Evolutionary conservation across 2,329 filamentous ascomycete genomes (phyloP).

Genomic region (Sarocladium strictum): DNA sequence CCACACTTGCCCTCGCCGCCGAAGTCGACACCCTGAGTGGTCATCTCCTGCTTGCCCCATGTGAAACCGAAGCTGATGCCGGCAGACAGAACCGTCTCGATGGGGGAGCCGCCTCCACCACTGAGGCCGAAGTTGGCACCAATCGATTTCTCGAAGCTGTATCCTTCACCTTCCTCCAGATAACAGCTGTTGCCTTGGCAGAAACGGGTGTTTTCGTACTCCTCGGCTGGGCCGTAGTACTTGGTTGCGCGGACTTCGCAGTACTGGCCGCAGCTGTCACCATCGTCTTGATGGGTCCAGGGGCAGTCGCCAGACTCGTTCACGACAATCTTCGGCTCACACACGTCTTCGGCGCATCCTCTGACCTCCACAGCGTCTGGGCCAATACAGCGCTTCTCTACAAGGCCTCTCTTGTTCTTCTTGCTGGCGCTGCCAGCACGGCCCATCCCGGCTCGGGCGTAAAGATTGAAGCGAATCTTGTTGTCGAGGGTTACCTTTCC

Average conservation of each 20-base stretch:
- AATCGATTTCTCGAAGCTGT: background rate
- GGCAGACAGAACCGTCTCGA: background rate
- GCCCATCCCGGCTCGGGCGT: background rate
- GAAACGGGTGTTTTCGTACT: slow-evolving; percentile 5
- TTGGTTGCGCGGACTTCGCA: slow-evolving; percentile 3
- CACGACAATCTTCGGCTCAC: background rate
- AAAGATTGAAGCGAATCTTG: background rate
- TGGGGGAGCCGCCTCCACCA: background rate
- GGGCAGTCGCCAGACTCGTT: slow-evolving; percentile 3
- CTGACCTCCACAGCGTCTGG: background rate
- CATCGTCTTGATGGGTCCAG: background rate
- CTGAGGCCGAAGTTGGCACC: background rate
- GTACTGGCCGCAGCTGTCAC: background rate
- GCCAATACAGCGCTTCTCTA: background rate
- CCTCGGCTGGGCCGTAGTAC: slow-evolving; percentile 1
- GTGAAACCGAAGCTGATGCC: slow-evolving; percentile 7
- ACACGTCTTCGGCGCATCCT: background rate
- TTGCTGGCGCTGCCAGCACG: background rate
- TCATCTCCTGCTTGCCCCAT: slow-evolving; percentile 5
- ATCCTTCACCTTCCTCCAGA: slow-evolving; percentile 1
- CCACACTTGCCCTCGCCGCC: slow-evolving; percentile 4
- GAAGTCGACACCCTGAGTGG: background rate
- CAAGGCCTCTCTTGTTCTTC: background rate
- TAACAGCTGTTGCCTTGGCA: background rate
- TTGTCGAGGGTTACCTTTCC: slow-evolving; percentile 5